Base-by-base conservation (phyloP, 2,329 filamentous ascomycete genomes). In the Cercospora citrullina region DNA sequence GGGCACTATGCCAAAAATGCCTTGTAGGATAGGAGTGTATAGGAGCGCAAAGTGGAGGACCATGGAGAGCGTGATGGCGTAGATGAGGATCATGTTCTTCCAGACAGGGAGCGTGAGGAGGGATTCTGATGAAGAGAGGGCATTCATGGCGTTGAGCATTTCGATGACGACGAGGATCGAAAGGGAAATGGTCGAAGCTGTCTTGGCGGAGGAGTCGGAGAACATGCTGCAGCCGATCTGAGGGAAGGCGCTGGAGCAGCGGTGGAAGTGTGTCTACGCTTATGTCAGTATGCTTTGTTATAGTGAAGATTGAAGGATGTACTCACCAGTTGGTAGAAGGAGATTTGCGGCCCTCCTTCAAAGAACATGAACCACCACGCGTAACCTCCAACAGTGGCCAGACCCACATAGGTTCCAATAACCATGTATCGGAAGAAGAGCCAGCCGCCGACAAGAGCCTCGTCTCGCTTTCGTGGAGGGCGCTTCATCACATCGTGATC, bases 321-420 rank as follows among this genome's bases (percentile, higher is more conserved):
- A 80, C 84, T 80, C 80, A 87, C 84, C 73, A 99, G 85, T 79
- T 99, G 92, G 80, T 87, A 91, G 83, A 98, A 97, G 71, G 85
- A 89, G 81, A 99, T 96, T 80, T 96, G 92, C 26, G 95, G 95
- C 0, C 95, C 95, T 73, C 90, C 88, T 8, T 89, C 82, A 83
- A 98, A 94, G 85, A 91, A 97, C 91, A 99, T 94, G 85, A 98
- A 99, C 92, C 93, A 99, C 95, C 95, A 99, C n/a, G 93, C 94
- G 78, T 99, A 99, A 57, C 96, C 95, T 77, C 91, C 93, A 21
- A 99, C 96, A 3, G 95, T 99, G 64, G 95, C 95, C 48, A 93
- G 85, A 78, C 95, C 95, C 67, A 99, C 95, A 72, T 99, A 99
- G 8, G 89, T 93, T 69, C 95, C 95, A 75, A 99, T 95, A 60